phyloP scores from a whole-genome alignment of 805 yeast species.

The Candida patagonica region DNA sequence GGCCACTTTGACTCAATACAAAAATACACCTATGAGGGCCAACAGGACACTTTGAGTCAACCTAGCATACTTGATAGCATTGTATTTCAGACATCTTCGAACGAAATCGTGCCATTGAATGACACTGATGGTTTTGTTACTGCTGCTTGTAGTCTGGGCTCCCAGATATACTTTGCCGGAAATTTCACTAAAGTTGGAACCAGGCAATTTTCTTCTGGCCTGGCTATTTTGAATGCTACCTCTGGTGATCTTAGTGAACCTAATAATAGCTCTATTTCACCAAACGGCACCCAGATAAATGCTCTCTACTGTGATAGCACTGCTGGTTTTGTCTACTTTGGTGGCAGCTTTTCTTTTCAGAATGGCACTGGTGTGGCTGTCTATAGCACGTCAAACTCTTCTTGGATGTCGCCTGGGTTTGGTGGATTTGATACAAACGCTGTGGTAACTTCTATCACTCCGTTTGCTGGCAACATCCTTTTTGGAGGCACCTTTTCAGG shows the following conservation, averaged over 20 bases:
- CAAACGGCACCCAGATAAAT: constrained; percentile 32
- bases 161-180: constrained; percentile 22
- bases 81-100: constrained; percentile 19
- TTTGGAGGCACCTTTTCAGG: constrained; percentile 74
- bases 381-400: constrained; percentile 42
- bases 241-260: constrained; percentile 20
- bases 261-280: constrained; percentile 8
- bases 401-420: constrained; percentile 49
- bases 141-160: constrained; percentile 16
- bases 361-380: constrained; percentile 46
- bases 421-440: constrained; percentile 64
- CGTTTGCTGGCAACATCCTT: constrained; percentile 40
- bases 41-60: constrained; percentile 24
- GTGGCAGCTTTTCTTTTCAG: constrained; percentile 62
- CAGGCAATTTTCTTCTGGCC: constrained; percentile 11
- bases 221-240: constrained; percentile 21
- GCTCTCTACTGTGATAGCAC: constrained; percentile 41
- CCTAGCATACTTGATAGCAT: constrained; percentile 13
- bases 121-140: constrained; percentile 16
- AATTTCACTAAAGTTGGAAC: constrained; percentile 23
- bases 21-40: constrained; percentile 28
- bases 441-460: constrained; percentile 50
- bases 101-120: constrained; percentile 8
- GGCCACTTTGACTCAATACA: constrained; percentile 34
- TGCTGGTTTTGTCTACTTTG: constrained; percentile 52